Base-by-base conservation (phyloP, 2,329 filamentous ascomycete genomes). In the Saccharata proteae region DNA sequence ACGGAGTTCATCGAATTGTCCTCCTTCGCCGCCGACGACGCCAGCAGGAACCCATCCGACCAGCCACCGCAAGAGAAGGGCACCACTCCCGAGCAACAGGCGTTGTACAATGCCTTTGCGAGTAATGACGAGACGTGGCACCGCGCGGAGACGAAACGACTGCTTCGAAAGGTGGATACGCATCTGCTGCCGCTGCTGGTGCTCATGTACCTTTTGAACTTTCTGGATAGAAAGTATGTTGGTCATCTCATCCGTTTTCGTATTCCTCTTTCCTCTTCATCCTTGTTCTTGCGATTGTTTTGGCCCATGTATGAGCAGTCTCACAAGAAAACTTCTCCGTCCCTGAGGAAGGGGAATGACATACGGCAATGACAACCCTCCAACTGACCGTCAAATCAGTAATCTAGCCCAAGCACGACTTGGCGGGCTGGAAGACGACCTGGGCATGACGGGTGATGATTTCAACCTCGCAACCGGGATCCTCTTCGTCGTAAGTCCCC, bases 331-430 rank as follows among this genome's bases (percentile, higher is more conserved):
- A n/a, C n/a, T n/a, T n/a, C n/a, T n/a, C n/a, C n/a, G n/a, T n/a
- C n/a, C n/a, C n/a, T n/a, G n/a, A n/a, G n/a, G n/a, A n/a, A n/a
- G n/a, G n/a, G n/a, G n/a, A n/a, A n/a, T n/a, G n/a, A n/a, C n/a
- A n/a, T n/a, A 19, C 6, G 7, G 6, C 6, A n/a, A 8, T 16
- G 6, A 4, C 11, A 8, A 14, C 3, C 4, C 16, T 7, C 9
- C 4, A 13, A 14, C 23, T 35, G 9, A 35, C 19, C 4, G 5
- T 4, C 12, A 4, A 5, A n/a, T 73, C 15, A 83, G 80, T 26
- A 84, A 85, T 44, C 79, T 83, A 38, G 78, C 79, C 22, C 85
- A 62, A 56, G 81, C 67, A 2, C 65, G 65, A 40, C 55, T 54
- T 10, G 43, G 46, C 16, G 40, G 42, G 11, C 32, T 44, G 10